Evolutionary conservation across 805 yeast genomes (phyloP), one percentile per base, ranked within the genome.

Genomic region (Wilhelminamyces savonicus): DNA sequence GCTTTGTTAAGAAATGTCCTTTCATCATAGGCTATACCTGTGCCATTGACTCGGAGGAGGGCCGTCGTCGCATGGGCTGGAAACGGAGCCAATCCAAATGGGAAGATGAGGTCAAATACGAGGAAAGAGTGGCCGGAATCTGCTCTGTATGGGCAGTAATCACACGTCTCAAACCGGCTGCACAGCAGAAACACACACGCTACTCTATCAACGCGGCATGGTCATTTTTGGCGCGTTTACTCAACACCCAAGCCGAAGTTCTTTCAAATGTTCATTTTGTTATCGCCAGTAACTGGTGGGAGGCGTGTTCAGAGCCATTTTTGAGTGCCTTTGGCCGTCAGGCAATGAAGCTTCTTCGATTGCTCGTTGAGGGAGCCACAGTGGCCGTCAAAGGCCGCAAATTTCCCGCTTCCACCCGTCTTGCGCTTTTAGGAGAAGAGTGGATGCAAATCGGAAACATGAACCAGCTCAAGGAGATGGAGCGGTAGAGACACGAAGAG

Each of bases 1-100:
- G 97, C 39, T 74, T 88, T 48, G 83, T 86, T 20, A 90, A 90
- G 54, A 86, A 87, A 46, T 92, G 97, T 49, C 97, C 97, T 1
- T 72, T 71, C 36, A 71, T 88, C 13, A 77, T 92, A 26, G 98
- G 98, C 0, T 90, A 69, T 52, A 67, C 82, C 1, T 80, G 94
- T 46, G 34, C 70, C 2, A 74, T 82, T 17, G 85, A 80, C 31
- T 82, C 95, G 0, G 95, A 78, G 40, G 81, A 79, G 41, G 97
- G 95, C 3, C 66, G 95, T 32, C 34, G 54, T 11, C 65, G 79
- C 28, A 87, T 90, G 97, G 98, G 96, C 3, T 90, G 92, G 86
- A 78, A 77, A 41, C 61, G 82, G 26, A 74, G 61, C 21, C 37
- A 43, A 18, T 62, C 48, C 8, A 69, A 67, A 43, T 75, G 79